phyloP scores from a whole-genome alignment of 441 rosid genomes.

The Macaranga tanarius region DNA sequence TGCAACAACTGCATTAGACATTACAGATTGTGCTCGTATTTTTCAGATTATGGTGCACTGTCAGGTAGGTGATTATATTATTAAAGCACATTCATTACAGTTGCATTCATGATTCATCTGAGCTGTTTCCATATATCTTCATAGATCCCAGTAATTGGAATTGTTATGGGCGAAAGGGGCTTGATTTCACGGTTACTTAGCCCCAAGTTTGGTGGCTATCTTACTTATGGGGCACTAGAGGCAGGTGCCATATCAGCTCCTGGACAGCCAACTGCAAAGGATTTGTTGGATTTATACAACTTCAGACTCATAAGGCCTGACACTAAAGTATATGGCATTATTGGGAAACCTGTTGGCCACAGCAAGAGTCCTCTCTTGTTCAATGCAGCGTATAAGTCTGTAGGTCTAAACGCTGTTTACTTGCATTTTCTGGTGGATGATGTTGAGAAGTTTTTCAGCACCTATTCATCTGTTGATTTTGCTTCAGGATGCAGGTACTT shows the following conservation, averaged over 20 bases:
- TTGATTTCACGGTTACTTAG: slow-evolving; percentile 51
- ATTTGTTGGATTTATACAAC: slow-evolving; percentile 51
- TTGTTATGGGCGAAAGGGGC: slow-evolving; percentile 61
- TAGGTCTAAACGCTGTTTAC: slow-evolving; percentile 48
- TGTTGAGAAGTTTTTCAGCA: slow-evolving; percentile 38
- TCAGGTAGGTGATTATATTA: slow-evolving; percentile 58
- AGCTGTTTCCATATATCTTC: neutral
- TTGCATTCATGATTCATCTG: neutral
- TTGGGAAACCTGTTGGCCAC: slow-evolving; percentile 59
- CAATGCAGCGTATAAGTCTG: slow-evolving; percentile 47
- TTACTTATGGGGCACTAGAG: slow-evolving; percentile 53
- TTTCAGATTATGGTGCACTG: slow-evolving; percentile 79
- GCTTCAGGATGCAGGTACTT: slow-evolving; percentile 51
- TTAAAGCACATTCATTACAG: neutral
- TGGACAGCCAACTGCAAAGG: slow-evolving; percentile 50
- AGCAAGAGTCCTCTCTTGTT: slow-evolving; percentile 56
- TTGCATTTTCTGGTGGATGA: slow-evolving; percentile 49
- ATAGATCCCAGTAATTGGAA: slow-evolving; percentile 50
- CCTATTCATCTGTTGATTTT: slow-evolving; percentile 51
- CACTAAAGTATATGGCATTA: slow-evolving; percentile 55
- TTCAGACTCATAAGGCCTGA: slow-evolving; percentile 46
- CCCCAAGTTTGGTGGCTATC: slow-evolving; percentile 57
- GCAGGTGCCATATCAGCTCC: slow-evolving; percentile 46
- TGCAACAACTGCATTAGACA: slow-evolving; percentile 84
- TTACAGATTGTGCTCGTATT: slow-evolving; percentile 77